Evolutionary conservation across 257 asterid species (phyloP), one percentile per base, ranked within the genome.

Genomic region (Agastache rugosa): DNA sequence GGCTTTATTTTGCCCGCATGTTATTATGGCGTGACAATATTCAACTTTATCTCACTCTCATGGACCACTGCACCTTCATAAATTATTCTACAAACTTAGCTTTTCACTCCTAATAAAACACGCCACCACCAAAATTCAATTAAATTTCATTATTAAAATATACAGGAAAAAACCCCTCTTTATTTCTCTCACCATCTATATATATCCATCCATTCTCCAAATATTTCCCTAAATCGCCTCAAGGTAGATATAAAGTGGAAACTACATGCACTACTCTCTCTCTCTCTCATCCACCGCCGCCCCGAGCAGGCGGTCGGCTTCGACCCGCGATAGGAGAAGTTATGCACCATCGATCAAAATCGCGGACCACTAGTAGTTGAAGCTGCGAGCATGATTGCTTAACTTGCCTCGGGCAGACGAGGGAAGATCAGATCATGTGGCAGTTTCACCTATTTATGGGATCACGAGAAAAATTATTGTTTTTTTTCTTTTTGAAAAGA

Each of bases 331-430:
- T 3, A 29, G 34, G 34, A 31, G 8, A 31, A 31, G 37, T 31
- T 34, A n/a, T n/a, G 67, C 34, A 22, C 10, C n/a, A 8, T 34
- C 63, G 35, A 76, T 25, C 29, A 45, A 5, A 41, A 51, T 78
- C 82, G 90, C 77, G 90, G 73, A 56, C 79, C 84, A 59, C 23
- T 56, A 53, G 72, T 78, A 80, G 91, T 77, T 86, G 91, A 86
- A 86, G 91, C 91, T 86, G 91, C 87, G 89, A 86, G 88, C 91
- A 75, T 86, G 91, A 86, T 86, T n/a, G n/a, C 91, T 86, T 58
- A 82, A 82, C 86, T 84, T 77, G 64, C 60, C 87, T 59, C 25
- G 3, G 3, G 1, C 20, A 3, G 9, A 14, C 0, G 27, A 20
- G 75, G 75, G 51, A 37, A 79, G 84, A 70, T 76, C 83, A 84